These are phyloP conservation scores for Rutstroemia sp. DNA, from an alignment of 2,329 filamentous ascomycete species.

Conservation along the genomic window DNA sequence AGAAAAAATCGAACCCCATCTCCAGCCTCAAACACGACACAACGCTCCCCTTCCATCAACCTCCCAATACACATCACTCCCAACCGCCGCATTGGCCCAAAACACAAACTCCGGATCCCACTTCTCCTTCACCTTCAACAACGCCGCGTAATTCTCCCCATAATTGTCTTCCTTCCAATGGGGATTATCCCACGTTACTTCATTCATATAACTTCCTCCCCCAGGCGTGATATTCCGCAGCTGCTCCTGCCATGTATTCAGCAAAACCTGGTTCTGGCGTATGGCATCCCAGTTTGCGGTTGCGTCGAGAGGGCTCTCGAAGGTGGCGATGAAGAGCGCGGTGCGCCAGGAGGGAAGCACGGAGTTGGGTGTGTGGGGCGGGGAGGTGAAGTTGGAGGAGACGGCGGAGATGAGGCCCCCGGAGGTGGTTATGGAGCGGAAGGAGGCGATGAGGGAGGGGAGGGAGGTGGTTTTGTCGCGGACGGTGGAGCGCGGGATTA, in stretches of 20 bases:
- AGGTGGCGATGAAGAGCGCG: not conserved
- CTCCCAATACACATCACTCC: not conserved
- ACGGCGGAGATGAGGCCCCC: not conserved
- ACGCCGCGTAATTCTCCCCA: not conserved
- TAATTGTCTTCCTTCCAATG: not conserved
- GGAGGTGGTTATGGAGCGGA: not conserved
- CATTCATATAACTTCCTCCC: not conserved
- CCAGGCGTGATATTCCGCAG: not conserved
- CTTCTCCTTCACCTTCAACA: not conserved
- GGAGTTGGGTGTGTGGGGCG: not conserved
- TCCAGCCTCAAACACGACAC: not conserved
- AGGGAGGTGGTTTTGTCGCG: not conserved
- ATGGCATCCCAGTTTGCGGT: not conserved
- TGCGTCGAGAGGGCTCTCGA: not conserved
- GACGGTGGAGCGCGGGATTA: not conserved
- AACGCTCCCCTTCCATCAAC: not conserved
- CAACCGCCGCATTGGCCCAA: not conserved
- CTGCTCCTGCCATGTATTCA: not conserved
- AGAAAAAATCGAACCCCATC: too few relatives aligned
- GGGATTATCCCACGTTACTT: not conserved
- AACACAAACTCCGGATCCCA: not conserved
- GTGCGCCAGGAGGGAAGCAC: not conserved
- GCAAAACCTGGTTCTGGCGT: not conserved
- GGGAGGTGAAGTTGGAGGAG: not conserved
- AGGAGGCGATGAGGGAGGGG: not conserved